Evolutionary conservation across 495 filamentous ascomycete genomes (phyloP), one percentile per base, ranked within the genome.

Genomic region (Tetracladium marchalianum): DNA sequence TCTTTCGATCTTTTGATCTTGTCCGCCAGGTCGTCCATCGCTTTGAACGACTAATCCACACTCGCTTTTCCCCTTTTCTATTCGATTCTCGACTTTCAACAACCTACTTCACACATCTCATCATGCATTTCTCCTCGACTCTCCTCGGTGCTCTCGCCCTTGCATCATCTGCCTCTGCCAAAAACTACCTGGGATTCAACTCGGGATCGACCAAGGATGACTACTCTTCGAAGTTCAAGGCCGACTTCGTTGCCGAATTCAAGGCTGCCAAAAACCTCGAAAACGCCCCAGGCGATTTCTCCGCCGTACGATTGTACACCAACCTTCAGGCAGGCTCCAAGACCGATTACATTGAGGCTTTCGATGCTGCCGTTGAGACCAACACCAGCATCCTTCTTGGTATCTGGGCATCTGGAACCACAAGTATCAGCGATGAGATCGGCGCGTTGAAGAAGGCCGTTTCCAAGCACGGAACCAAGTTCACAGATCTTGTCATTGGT

Each of bases 161-260:
- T 10, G 13, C 17, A 12, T 34, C 36, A 24, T 24, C 45, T 10
- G 39, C 19, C 45, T 38, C 35, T 11, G 43, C 60, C 44, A 71
- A 66, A 51, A 68, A 64, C 52, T 70, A 81, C 53, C 70, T 81
- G 53, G 88, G 87, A 51, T 92, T 93, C 75, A 90, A 90, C 72
- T 85, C 87, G 54, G 87, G 84, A 55, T 63, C 73, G 24, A 75
- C 70, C 52, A 62, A 71, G 64, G 64, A 62, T 31, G 76, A 81
- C 52, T 75, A 78, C 49, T 69, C 70, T 39, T 58, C 68, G 56
- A 87, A 84, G 58, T 47, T 53, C 31, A 75, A 83, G 62, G 57
- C 71, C 19, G 80, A 90, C 62, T 93, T 79, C 66, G 69, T 82
- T 60, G 58, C 64, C 17, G 72, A 84, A 55, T 95, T 90, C 73